Evolutionary conservation across 2,329 filamentous ascomycete genomes (phyloP), one percentile per base, ranked within the genome.

Genomic region (Arthrinium phaeospermum): DNA sequence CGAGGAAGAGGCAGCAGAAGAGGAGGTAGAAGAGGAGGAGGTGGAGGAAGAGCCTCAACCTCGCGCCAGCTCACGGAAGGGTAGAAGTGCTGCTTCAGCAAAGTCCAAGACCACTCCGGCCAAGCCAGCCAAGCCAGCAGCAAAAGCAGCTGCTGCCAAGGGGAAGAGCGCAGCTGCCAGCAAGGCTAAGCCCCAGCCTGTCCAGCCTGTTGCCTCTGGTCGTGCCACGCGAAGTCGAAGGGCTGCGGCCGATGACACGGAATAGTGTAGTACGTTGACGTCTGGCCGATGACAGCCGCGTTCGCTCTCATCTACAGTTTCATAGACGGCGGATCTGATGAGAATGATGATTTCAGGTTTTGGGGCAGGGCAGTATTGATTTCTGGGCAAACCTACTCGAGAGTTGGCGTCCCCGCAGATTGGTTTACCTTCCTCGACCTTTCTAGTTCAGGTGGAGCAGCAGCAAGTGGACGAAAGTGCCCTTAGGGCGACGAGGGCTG

Each of bases 11-110:
- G 76, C 76, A 34, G 74, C 73, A 67, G 75, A 75, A 51, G 74
- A 71, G 67, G 75, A 77, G 67, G 73, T 75, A 67, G 75, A 76
- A 14, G 74, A 72, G 44, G 74, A 71, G 47, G 76, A 72, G 44
- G 74, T 71, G 51, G 76, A 78, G 49, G 75, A 77, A 69, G 75
- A 75, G 22, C 71, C 71, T 37, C 71, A 74, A 14, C 76, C 77
- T 46, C 41, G 76, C 51, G 22, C 76, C 61, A 78, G 75, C 44
- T 76, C 76, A 7, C 79, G 80, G 14, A 80, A 73, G 70, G 73
- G 75, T 41, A 76, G 78, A 44, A 67, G 47, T 49, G 67, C 68
- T 70, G 34, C 69, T 45, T 16, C 68, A 44, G 30, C 68, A 37
- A 70, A 70, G 30, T 16, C 68, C 7, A 41, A 46, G 19, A 27